Base-by-base conservation (phyloP, 257 asterid genomes). In the Solanum paucissectum region DNA sequence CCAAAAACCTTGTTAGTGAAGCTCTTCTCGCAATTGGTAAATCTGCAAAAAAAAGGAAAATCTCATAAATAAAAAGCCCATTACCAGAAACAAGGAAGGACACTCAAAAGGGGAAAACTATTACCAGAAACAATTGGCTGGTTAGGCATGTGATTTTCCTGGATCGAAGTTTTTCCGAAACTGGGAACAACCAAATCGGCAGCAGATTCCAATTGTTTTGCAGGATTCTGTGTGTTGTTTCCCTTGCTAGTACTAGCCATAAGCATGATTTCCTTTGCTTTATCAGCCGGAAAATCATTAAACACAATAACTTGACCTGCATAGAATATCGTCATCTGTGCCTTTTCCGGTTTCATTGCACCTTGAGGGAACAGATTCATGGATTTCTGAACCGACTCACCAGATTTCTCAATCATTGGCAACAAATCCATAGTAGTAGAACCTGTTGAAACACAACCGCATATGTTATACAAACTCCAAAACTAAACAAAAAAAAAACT, bases 391-490 rank as follows among this genome's bases (percentile, higher is more conserved):
- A 58, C 66, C 66, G 11, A 58, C 12, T 83, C 87, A 38, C 88
- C 90, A 2, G 91, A 27, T 71, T 86, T 90, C 90, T 91, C 93
- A 36, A 91, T 87, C 92, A 86, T 90, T 0, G 93, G 88, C 3
- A 92, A 90, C 55, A 92, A 90, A 90, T 92, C 79, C 93, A 90
- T 92, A 9, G 94, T 90, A 68, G 92, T 88, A 1, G 94, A 86
- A 16, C 91, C 96, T 92, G 86, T 60, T 73, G 86, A 23, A 12
- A 74, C 82, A 18, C 83, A 60, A 20, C 44, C 42, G 64, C 81
- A 21, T 66, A 34, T 75, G 32, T 68, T 68, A 71, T 32, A 7
- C 75, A 14, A 29, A 32, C 76, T 69, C 38, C 76, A 69, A 69
- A 66, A n/a, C 12, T 14, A 13, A 49, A 49, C 20, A 9, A 42